Conservation (phyloP, 495 filamentous ascomycete genomes). For the Cercophora sp. region DNA sequence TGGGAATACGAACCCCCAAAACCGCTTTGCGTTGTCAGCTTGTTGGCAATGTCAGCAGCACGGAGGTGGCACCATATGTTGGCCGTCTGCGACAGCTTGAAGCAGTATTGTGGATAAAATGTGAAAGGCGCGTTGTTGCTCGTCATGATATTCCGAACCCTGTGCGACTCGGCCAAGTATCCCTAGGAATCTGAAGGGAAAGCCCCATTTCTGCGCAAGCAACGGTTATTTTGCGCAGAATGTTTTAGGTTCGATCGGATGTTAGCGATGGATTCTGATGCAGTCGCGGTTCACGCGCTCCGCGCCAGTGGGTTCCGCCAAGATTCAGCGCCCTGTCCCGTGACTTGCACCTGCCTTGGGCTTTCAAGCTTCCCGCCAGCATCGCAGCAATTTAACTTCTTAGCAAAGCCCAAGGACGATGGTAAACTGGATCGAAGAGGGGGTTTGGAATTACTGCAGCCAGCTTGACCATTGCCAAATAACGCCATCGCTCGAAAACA, state of each 20-base stretch:
- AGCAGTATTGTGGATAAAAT: constrained; percentile 87
- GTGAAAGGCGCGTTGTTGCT: no score
- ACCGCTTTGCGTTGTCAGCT: no score
- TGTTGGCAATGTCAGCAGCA: constrained; percentile 65
- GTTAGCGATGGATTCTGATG: no score
- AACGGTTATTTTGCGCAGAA: not conserved
- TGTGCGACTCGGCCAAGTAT: no score
- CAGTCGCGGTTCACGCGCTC: no score
- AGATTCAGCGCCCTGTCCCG: no score
- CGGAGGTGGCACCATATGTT: constrained; percentile 78
- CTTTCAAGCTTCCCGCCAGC: no score
- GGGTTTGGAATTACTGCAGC: not conserved
- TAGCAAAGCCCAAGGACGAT: not conserved
- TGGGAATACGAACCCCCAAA: no score
- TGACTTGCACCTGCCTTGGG: no score
- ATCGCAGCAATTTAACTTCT: no score
- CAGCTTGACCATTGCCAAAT: not conserved
- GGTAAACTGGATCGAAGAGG: not conserved
- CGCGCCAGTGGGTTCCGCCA: no score
- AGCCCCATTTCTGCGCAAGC: constrained; percentile 3
- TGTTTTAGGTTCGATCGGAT: no score
- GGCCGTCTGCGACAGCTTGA: constrained; percentile 76
- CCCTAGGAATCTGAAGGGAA: not conserved
- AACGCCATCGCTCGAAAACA: not conserved
- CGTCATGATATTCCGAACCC: constrained; percentile 62